Evolutionary conservation across 2,329 filamentous ascomycete species (phyloP), one percentile per base, ranked within the genome.

Genomic region (Exophiala sideris): DNA sequence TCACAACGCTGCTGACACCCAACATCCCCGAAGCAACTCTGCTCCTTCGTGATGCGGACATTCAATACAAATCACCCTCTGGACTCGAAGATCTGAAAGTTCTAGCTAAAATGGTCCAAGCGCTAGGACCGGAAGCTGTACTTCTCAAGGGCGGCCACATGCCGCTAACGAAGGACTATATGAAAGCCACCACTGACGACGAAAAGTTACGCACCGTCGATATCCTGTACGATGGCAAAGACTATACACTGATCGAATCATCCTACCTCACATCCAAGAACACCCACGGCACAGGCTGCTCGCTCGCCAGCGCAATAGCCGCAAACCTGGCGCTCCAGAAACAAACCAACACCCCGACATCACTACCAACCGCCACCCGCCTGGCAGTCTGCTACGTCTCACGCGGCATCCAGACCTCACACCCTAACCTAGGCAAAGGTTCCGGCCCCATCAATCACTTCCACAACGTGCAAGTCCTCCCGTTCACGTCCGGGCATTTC

Each of bases 241-340:
- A 79, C n/a, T 69, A 79, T 0, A 76, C 83, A 1, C 74, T 83
- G 36, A 79, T 96, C 45, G 80, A 91, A 69, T 88, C 83, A 36
- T 77, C 79, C 3, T 96, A 87, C 66, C 78, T 89, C 58, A 72
- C 78, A 8, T 90, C 87, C 7, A 86, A 78, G 56, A 92, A 92
- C 66, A 97, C 92, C 0, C 94, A 99, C 66, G 94, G 94, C 1
- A 97, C 94, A 0, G 94, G 94, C 3, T 99, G 94, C 67, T 95
- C 91, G 8, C 79, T 97, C 56, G 94, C 94, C 38, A 96, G 83
- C 39, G 83, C 84, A 5, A 84, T 87, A 62, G 82, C 84, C 1
- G 83, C 80, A 49, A 84, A 85, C 57, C 69, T 87, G 11, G 79
- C 81, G 12, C 29, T 49, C 20, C 54, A 59, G 24, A 48, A 52